phyloP scores from a whole-genome alignment of 352 stramenopile species.

The Phytophthora pinifolia region DNA sequence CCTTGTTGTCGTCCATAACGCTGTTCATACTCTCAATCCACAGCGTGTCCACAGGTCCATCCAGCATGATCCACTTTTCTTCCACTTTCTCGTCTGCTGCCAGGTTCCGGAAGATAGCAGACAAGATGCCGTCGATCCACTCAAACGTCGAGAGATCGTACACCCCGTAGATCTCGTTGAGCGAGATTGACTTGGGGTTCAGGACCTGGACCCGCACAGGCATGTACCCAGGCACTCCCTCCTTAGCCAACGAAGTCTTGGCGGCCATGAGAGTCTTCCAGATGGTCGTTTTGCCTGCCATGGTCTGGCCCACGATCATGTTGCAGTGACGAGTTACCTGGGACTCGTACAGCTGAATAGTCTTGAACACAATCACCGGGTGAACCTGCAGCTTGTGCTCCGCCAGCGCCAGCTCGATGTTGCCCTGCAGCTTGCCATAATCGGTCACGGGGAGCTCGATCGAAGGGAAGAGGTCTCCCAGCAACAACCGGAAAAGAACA shows the following conservation, averaged over 20 bases:
- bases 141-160: slow-evolving; percentile 88
- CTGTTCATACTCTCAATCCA: slow-evolving; percentile 92
- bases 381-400: slow-evolving; percentile 90
- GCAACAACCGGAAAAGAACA: slow-evolving; percentile 89
- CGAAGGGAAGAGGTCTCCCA: slow-evolving; percentile 89
- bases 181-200: slow-evolving; percentile 89
- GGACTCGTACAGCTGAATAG: slow-evolving; percentile 95
- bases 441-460: slow-evolving; percentile 89
- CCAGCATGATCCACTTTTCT: slow-evolving; percentile 90
- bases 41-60: slow-evolving; percentile 85
- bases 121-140: slow-evolving; percentile 87
- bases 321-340: slow-evolving; percentile 95
- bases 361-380: slow-evolving; percentile 92
- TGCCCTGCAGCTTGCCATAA: slow-evolving; percentile 90
- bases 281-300: slow-evolving; percentile 89
- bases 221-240: slow-evolving; percentile 70
- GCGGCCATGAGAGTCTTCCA: slow-evolving; percentile 79
- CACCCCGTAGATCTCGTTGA: slow-evolving; percentile 91
- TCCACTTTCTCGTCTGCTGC: slow-evolving; percentile 75
- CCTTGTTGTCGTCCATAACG: slow-evolving; percentile 90
- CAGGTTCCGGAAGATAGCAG: slow-evolving; percentile 77
- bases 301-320: slow-evolving; percentile 93
- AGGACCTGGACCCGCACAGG: slow-evolving; percentile 86
- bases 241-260: slow-evolving; percentile 77
- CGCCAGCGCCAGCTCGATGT: slow-evolving; percentile 85